Evolutionary conservation across 129 eudicot genomes (phyloP), one percentile per base, ranked within the genome.

Genomic region (Flaveria trinervia): DNA sequence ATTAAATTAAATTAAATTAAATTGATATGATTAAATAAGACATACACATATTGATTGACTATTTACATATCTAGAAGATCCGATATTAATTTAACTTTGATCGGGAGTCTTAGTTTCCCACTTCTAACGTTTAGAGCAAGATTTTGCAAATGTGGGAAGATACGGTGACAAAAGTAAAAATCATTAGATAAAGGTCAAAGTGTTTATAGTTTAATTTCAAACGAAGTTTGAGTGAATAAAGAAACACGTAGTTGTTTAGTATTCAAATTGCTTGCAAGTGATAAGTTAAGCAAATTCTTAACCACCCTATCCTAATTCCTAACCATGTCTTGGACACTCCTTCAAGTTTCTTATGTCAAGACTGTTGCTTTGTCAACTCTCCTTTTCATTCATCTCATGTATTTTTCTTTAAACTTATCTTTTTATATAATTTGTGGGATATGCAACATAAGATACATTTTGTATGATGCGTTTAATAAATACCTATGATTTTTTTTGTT

Each of bases 261-360:
- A 65, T 76, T 65, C 56, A 65, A 76, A 65, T 76, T 76, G 80
- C 80, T 76, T 78, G 82, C 6, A 78, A 78, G 82, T 57, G 50
- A 78, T 78, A 46, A 44, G 64, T 78, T 70, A 16, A 23, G 82
- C 76, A 78, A 70, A 78, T 78, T 78, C 82, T 78, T 69, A 78
- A 70, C 82, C 71, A 78, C 82, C 81, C 82, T 70, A 78, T 70
- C 82, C 70, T 78, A 78, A 26, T 23, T 50, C 36, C 76, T 39
- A 64, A 64, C 69, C 36, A 36, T 52, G 59, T 59, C 52, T 78
- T 78, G 64, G 76, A 78, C 70, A 78, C 82, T 70, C 77, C 76
- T 78, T 70, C 76, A 78, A 78, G 82, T 78, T 78, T 78, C 82
- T 78, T 57, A 78, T 78, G 82, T 71, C 82, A 78, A 70, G 39